These are phyloP conservation scores for Stylosanthes scabra DNA, from an alignment of 331 rosid genomes.

Conservation along the genomic window DNA sequence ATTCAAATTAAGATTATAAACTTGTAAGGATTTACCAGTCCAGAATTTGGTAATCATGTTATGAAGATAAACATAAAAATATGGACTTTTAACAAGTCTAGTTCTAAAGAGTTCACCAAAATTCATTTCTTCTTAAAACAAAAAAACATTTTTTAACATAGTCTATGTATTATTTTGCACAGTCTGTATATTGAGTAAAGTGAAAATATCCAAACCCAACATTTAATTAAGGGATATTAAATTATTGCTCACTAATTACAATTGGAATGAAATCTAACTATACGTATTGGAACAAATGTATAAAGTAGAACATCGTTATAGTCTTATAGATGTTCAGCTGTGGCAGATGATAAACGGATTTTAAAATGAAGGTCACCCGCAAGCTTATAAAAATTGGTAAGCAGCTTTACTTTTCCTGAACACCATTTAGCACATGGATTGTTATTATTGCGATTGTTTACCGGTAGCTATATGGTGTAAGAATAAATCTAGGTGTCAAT, in stretches of 20 bases:
- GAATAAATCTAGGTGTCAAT: no score
- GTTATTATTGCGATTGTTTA: no score
- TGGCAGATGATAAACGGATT: background rate
- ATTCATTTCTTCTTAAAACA: background rate
- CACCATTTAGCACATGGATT: conserved; percentile 7
- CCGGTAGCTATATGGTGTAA: no score
- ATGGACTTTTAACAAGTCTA: background rate
- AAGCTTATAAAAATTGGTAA: background rate
- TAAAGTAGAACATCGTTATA: background rate
- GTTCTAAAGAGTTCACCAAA: no score
- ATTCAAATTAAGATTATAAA: no score
- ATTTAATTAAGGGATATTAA: background rate
- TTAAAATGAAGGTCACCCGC: background rate
- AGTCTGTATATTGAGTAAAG: background rate
- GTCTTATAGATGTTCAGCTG: background rate
- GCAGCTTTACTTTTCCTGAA: background rate
- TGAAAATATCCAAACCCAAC: background rate
- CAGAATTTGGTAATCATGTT: no score
- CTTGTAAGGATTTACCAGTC: no score
- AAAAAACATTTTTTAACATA: background rate
- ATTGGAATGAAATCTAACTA: background rate
- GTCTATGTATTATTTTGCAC: no score
- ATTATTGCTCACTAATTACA: background rate
- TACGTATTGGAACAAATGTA: background rate
- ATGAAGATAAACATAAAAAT: background rate